These are phyloP conservation scores for Micractinium conductrix DNA, from an alignment of 139 green algal species.

Conservation along the genomic window DNA sequence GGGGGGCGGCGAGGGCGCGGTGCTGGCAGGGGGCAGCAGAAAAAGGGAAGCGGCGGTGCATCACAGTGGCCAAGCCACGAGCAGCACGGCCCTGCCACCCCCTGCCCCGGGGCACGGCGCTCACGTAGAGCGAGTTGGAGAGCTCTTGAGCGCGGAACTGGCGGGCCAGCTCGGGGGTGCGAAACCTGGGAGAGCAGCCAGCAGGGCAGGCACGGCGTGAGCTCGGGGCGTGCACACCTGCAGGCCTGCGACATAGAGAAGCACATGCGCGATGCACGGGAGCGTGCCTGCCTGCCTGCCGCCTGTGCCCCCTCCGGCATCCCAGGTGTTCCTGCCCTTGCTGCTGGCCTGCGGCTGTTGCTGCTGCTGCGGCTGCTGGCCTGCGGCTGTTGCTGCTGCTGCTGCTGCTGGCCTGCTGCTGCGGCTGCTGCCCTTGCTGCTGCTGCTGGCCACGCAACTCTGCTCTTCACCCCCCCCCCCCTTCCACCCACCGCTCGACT, in stretches of 20 bases:
- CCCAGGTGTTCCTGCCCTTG: too few species aligned
- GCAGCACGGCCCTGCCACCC: not conserved
- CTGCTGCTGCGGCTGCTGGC: too few species aligned
- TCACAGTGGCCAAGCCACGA: not conserved
- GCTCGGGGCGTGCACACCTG: not conserved
- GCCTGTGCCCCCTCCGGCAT: not conserved
- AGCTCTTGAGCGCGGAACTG: constrained; percentile 47
- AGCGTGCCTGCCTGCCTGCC: not conserved
- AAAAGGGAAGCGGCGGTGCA: not conserved
- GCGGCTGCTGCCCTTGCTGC: too few species aligned
- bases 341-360: not conserved
- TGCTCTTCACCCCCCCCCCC: too few species aligned
- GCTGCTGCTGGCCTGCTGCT: too few species aligned
- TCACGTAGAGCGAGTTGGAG: constrained; percentile 41
- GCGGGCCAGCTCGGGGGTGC: constrained; percentile 8
- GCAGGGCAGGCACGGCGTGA: not conserved
- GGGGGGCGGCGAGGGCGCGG: too few species aligned
- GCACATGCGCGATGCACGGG: not conserved
- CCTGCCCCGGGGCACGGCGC: not conserved
- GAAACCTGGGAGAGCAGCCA: not conserved
- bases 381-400: too few species aligned
- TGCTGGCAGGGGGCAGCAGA: too few species aligned
- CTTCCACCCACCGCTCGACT: not conserved
- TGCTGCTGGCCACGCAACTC: too few species aligned
- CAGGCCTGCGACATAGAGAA: not conserved